These are phyloP conservation scores for Apiospora arundinis DNA, from an alignment of 2,329 filamentous ascomycete species.

Conservation along the genomic window DNA sequence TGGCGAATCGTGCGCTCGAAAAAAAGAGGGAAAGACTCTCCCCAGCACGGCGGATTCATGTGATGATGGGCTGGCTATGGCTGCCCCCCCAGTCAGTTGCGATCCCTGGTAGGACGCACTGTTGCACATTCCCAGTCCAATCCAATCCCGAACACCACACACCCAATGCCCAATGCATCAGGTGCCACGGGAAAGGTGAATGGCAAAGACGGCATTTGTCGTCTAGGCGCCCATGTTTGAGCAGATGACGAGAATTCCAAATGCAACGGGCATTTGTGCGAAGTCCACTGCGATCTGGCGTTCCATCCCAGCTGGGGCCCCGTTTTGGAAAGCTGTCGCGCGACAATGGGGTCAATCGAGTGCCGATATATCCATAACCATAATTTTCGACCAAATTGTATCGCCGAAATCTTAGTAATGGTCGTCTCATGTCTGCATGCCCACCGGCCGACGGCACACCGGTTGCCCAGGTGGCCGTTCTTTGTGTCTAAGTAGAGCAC, in stretches of 20 bases:
- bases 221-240: conserved; percentile 4
- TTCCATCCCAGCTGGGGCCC: conserved; percentile 17
- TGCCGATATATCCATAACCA: conserved; percentile 17
- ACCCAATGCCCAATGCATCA: conserved; percentile 1
- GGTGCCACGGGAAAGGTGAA: background rate
- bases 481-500: background rate
- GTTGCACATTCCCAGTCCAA: background rate
- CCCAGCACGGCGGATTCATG: conserved; percentile 4
- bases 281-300: conserved; percentile 4
- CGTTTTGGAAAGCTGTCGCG: conserved; percentile 7
- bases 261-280: background rate
- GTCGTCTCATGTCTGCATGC: conserved; percentile 1
- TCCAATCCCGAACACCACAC: background rate
- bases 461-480: background rate
- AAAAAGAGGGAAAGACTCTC: background rate
- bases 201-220: background rate
- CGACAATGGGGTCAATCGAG: conserved; percentile 12
- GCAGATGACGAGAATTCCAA: background rate
- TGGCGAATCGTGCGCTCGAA: background rate
- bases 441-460: background rate
- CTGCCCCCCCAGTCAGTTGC: background rate
- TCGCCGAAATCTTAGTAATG: conserved; percentile 12
- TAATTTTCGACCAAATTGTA: background rate
- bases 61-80: background rate
- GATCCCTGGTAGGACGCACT: background rate